Evolutionary conservation across 768 basidiomycete species (phyloP).

Genomic region (Suillus fuscotomentosus): DNA sequence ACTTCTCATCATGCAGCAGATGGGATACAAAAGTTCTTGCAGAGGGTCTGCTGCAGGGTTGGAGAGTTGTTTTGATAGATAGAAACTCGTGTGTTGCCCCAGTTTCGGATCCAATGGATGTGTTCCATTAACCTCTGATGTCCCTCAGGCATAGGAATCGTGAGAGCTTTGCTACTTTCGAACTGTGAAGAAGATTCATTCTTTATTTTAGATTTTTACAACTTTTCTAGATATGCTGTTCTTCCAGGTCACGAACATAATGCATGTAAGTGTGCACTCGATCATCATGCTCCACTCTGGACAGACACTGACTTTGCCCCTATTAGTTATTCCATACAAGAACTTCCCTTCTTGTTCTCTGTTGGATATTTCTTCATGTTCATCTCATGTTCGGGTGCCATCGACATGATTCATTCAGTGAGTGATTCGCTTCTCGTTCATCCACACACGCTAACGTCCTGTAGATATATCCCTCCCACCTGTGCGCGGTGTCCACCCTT

Average conservation of each 20-base stretch:
- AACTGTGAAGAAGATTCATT: neutral
- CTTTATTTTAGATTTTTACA: slow-evolving; percentile 46
- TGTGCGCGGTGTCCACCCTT: neutral
- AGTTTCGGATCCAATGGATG: neutral
- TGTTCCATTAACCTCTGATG: neutral
- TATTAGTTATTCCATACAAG: slow-evolving; percentile 50
- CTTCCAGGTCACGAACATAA: slow-evolving; percentile 64
- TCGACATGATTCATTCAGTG: neutral
- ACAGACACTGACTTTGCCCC: slow-evolving; percentile 2
- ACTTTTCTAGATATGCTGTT: slow-evolving; percentile 55
- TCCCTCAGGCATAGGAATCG: slow-evolving; percentile 47
- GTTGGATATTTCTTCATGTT: neutral
- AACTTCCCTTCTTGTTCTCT: slow-evolving; percentile 37
- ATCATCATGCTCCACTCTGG: neutral
- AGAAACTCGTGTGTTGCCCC: slow-evolving; percentile 49
- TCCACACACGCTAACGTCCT: neutral
- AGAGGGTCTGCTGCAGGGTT: slow-evolving; percentile 44
- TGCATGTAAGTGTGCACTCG: slow-evolving; percentile 43
- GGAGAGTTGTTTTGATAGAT: slow-evolving; percentile 58
- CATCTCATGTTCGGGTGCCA: slow-evolving; percentile 32
- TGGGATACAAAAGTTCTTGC: too few species aligned
- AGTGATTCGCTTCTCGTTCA: neutral
- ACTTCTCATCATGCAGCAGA: too few species aligned
- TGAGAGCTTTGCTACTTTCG: slow-evolving; percentile 18
- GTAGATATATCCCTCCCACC: neutral